Conservation (phyloP, 2,329 filamentous ascomycete species). For the Fusarium paranaense region DNA sequence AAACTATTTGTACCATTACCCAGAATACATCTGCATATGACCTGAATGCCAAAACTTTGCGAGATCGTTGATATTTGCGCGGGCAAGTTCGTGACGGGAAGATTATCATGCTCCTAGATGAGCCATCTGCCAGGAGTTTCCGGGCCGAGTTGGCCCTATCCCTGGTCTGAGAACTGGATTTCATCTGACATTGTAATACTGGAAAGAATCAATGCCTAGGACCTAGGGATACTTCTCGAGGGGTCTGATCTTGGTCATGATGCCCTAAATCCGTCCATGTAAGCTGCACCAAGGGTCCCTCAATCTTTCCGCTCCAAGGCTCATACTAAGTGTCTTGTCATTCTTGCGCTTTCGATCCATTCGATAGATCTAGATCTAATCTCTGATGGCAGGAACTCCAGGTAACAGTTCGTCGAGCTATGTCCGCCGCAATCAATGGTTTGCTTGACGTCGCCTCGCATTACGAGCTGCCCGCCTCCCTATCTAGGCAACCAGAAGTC, state of each 20-base stretch:
- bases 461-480: background rate
- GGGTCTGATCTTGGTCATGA: background rate
- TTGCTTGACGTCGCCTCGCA: background rate
- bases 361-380: background rate
- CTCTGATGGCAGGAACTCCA: background rate
- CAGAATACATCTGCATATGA: slow-evolving; percentile 18
- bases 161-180: background rate
- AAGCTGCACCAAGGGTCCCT: background rate
- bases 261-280: background rate
- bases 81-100: background rate
- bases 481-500: background rate
- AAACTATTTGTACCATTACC: slow-evolving; percentile 41
- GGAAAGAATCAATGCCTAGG: background rate
- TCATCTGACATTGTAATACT: background rate
- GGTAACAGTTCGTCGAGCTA: background rate
- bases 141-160: background rate
- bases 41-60: background rate
- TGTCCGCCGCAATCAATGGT: background rate
- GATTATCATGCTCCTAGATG: background rate
- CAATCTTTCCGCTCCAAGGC: background rate
- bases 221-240: background rate
- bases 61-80: background rate
- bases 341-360: background rate
- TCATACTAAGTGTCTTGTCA: background rate
- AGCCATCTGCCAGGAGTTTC: background rate